These are phyloP conservation scores for Xerocomus potaroensis DNA, from an alignment of 768 basidiomycete species.

Conservation along the genomic window DNA sequence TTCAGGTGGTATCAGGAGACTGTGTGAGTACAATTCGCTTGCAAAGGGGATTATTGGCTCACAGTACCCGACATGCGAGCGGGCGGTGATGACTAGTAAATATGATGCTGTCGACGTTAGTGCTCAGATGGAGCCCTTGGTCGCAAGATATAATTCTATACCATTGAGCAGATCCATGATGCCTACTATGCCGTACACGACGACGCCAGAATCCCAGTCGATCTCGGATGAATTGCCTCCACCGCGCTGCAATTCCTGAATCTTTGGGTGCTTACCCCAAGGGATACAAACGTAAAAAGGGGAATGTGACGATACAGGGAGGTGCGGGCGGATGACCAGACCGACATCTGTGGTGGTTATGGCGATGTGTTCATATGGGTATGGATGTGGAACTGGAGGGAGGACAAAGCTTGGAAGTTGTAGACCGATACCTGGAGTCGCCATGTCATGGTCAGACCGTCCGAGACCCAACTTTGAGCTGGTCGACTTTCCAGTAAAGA, in stretches of 20 bases:
- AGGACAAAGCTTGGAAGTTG: conserved; percentile 62
- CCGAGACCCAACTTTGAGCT: background rate
- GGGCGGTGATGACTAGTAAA: conserved; percentile 66
- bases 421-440: conserved; percentile 25
- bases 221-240: conserved; percentile 31
- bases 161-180: conserved; percentile 69
- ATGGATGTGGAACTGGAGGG: conserved; percentile 71
- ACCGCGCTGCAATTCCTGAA: conserved; percentile 46
- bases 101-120: conserved; percentile 54
- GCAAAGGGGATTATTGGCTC: conserved; percentile 28
- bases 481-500: conserved; percentile 22
- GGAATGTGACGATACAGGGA: conserved; percentile 26
- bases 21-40: conserved; percentile 7
- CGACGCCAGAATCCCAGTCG: conserved; percentile 53
- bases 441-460: conserved; percentile 5
- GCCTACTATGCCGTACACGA: conserved; percentile 76
- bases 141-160: conserved; percentile 26
- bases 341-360: conserved; percentile 56
- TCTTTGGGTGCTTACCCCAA: conserved; percentile 55
- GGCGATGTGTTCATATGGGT: conserved; percentile 66
- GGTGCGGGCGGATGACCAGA: conserved; percentile 62
- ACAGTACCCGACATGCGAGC: conserved; percentile 62
- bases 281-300: conserved; percentile 43
- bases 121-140: conserved; percentile 10
- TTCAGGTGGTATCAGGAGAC: too few relatives aligned